Conservation (phyloP, 2,329 filamentous ascomycete species). For the Lizonia empirigonia region DNA sequence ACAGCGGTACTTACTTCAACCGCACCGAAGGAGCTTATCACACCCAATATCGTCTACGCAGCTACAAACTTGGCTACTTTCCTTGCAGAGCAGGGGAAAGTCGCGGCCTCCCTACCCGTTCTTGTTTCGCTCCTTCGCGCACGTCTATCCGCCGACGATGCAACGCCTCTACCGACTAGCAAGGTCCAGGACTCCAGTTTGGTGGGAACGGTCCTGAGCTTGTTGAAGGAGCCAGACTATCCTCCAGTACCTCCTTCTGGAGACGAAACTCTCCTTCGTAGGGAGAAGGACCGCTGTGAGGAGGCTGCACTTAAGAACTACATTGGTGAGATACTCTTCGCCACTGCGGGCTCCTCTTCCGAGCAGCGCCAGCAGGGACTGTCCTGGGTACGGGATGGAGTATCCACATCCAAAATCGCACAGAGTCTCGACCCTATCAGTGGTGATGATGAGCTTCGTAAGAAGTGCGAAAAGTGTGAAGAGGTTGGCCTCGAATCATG, state of each 20-base stretch:
- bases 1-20: conserved; percentile 67
- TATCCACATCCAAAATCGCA: conserved; percentile 71
- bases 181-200: conserved; percentile 33
- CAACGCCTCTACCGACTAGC: conserved; percentile 33
- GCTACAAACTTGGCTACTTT: conserved; percentile 81
- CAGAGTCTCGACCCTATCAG: conserved; percentile 55
- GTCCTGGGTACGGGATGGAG: conserved; percentile 87
- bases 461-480: conserved; percentile 78
- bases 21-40: conserved; percentile 58
- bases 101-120: conserved; percentile 76
- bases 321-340: conserved; percentile 91
- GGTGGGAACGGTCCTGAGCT: conserved; percentile 35
- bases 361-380: conserved; percentile 66
- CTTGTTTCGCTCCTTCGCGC: conserved; percentile 84
- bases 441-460: conserved; percentile 52
- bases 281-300: conserved; percentile 72
- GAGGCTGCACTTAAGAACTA: conserved; percentile 87
- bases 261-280: conserved; percentile 68
- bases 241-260: conserved; percentile 74
- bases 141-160: conserved; percentile 64
- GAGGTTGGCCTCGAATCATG: conserved; percentile 79
- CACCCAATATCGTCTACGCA: conserved; percentile 74
- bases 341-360: conserved; percentile 58
- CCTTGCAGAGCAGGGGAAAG: conserved; percentile 70
- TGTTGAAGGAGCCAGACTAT: conserved; percentile 63